phyloP scores from a whole-genome alignment of 306 rosid species.

The Astragalus membranaceus region DNA sequence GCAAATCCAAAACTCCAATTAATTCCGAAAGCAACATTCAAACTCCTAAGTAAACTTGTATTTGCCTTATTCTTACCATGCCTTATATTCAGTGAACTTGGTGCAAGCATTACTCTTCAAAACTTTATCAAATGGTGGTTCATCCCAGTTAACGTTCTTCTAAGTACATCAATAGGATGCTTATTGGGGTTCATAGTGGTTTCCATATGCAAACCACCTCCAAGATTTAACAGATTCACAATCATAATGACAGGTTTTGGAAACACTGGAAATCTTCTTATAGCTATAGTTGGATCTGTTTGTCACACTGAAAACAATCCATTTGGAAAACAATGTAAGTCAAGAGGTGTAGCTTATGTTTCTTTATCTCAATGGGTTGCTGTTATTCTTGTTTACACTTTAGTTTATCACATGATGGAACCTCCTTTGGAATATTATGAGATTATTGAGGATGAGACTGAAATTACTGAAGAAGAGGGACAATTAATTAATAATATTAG shows the following conservation, averaged over 20 bases:
- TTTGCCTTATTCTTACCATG: constrained; percentile 88
- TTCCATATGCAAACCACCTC: constrained; percentile 67
- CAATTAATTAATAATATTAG: constrained; percentile 39
- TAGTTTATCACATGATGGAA: constrained; percentile 95
- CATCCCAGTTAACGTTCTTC: constrained; percentile 66
- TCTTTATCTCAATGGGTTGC: constrained; percentile 89
- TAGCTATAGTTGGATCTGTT: constrained; percentile 74
- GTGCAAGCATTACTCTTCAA: constrained; percentile 55
- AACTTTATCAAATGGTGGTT: constrained; percentile 74
- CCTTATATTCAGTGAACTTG: constrained; percentile 75
- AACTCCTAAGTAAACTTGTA: constrained; percentile 79
- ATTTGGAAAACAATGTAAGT: constrained; percentile 63
- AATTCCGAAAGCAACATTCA: constrained; percentile 65
- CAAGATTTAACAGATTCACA: constrained; percentile 54
- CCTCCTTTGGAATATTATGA: constrained; percentile 73
- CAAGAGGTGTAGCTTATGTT: constrained; percentile 84
- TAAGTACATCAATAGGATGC: constrained; percentile 64
- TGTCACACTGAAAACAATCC: constrained; percentile 60
- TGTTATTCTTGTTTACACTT: constrained; percentile 74
- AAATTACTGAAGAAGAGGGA: constrained; percentile 20
- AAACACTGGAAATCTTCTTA: constrained; percentile 84
- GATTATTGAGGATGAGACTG: constrained; percentile 53
- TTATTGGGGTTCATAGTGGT: constrained; percentile 65
- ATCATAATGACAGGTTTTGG: constrained; percentile 82
- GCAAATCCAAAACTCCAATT: constrained; percentile 53